Conservation (phyloP, 345 rosid genomes). For the Melaleuca alternifolia region DNA sequence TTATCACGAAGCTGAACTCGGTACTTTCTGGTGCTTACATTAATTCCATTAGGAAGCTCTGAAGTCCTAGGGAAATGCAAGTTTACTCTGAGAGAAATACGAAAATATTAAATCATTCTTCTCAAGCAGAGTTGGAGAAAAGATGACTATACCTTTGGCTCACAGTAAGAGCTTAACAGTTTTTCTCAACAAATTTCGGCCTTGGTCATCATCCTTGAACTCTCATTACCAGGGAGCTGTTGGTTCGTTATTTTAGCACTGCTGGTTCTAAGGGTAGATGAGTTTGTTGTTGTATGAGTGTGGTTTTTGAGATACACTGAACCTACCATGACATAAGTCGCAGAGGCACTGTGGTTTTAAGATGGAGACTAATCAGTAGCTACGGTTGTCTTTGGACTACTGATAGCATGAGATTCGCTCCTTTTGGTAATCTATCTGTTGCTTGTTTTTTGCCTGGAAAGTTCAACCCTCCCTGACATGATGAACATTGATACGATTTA, state of each 20-base stretch:
- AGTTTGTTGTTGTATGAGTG: not conserved
- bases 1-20: constrained; percentile 18
- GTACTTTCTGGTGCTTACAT: constrained; percentile 24
- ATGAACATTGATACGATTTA: not conserved
- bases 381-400: not conserved
- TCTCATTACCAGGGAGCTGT: not conserved
- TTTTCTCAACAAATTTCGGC: not conserved
- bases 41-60: constrained; percentile 43
- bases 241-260: not conserved
- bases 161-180: not conserved
- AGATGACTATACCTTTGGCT: not conserved
- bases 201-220: not conserved
- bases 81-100: not conserved
- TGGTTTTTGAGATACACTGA: not conserved
- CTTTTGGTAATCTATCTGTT: not conserved
- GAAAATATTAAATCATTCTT: not conserved
- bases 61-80: not conserved
- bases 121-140: not conserved
- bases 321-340: not conserved
- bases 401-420: not conserved
- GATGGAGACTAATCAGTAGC: not conserved
- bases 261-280: not conserved
- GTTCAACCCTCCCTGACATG: not conserved
- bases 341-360: not conserved
- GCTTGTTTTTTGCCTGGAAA: not conserved